Base-by-base conservation (phyloP, 2,329 filamentous ascomycete genomes). In the Fusarium sp. region DNA sequence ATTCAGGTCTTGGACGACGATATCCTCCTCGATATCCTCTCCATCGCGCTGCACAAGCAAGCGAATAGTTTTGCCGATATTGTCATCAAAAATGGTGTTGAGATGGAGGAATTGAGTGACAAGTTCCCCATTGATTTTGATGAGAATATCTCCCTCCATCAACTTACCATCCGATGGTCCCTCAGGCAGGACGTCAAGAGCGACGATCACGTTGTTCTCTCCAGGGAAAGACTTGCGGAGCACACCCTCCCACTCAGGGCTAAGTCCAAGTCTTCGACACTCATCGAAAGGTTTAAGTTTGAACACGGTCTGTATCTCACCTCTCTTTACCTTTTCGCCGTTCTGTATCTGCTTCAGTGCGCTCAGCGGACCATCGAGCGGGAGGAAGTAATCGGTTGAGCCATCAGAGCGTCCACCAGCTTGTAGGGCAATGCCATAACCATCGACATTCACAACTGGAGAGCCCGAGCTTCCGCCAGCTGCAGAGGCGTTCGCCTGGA, bases 261-360 rank as follows among this genome's bases (percentile, higher is more conserved):
- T 92, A 53, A 99, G 83, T 6, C 96, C 96, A 7, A 99, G 84
- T 56, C 96, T 87, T 53, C 95, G 90, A 78, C 96, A 98, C 78
- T 99, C 96, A 72, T 99, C 96, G 72, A 98, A 99, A 0, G 96
- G 93, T 78, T 98, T 97, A 58, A 99, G 87, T 45, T 98, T 86
- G 86, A 96, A 99, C 76, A 99, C 96, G 58, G 93, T 96, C 80
- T 99, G 96, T 41, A 99, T 97, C 19, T 96, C 97, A 39, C 96
- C 96, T 73, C 96, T 87, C 17, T 90, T 88, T 43, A 99, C 90
- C 2, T 86, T 87, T 67, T 89, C 86, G n/a, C 88, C 90, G 62
- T 90, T 85, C 75, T 92, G 93, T 0, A 99, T 90, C 75, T 94
- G 96, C 75, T 93, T 87, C 50, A 99, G 82, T 0, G 96, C 95